phyloP scores from a whole-genome alignment of 257 asterid genomes.

The Solanum tarijense region DNA sequence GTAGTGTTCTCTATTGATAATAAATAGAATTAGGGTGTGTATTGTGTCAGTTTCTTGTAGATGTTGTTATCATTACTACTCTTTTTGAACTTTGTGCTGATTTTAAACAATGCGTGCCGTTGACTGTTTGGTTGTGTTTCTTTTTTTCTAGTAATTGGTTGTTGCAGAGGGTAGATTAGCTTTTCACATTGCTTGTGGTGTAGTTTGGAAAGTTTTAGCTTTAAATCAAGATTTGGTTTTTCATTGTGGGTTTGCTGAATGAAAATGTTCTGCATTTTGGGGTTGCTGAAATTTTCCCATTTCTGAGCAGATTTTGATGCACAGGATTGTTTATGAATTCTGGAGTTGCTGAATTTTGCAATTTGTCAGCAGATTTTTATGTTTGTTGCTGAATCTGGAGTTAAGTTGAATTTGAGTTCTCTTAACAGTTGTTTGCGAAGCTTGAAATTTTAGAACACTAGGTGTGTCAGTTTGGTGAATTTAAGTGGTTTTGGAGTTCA shows the following conservation, averaged over 20 bases:
- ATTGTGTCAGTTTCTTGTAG: background rate
- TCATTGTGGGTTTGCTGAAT: background rate
- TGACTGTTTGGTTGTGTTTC: slow-evolving; percentile 22
- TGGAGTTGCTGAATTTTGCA: background rate
- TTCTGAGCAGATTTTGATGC: background rate
- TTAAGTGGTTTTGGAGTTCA: slow-evolving; percentile 10
- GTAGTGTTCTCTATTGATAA: background rate
- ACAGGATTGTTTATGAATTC: background rate
- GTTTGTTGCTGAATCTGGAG: slow-evolving; percentile 1
- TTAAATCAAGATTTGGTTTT: background rate
- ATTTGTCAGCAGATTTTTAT: background rate
- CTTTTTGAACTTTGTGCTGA: slow-evolving; percentile 9
- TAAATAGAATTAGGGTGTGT: background rate
- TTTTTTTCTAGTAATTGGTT: background rate
- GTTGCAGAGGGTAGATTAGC: slow-evolving; percentile 4
- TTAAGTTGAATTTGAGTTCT: background rate
- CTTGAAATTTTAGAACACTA: background rate
- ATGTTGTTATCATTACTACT: background rate
- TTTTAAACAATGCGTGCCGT: slow-evolving; percentile 22
- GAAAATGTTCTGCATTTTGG: slow-evolving; percentile 5
- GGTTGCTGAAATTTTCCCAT: background rate
- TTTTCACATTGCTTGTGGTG: slow-evolving; percentile 2
- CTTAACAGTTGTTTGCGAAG: background rate
- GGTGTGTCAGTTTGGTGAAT: background rate
- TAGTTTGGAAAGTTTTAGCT: slow-evolving; percentile 1